These are phyloP conservation scores for Firmiana major DNA, from an alignment of 345 rosid species.

Conservation along the genomic window DNA sequence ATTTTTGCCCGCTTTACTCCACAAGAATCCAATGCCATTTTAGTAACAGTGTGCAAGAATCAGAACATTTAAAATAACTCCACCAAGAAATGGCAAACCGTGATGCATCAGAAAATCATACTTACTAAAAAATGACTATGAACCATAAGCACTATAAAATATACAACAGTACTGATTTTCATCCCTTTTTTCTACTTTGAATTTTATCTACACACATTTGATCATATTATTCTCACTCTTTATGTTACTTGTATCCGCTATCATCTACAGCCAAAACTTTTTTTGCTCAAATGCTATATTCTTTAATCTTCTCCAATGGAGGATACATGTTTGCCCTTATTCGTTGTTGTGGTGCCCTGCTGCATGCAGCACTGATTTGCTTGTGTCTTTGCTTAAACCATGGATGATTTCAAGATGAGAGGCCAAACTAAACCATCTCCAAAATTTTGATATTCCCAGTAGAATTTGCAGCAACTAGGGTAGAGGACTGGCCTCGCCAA, in stretches of 20 bases:
- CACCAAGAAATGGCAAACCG: not conserved
- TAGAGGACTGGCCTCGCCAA: conserved; percentile 80
- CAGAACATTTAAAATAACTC: not conserved
- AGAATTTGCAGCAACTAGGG: conserved; percentile 85
- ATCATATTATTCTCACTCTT: conserved; percentile 11
- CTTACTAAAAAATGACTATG: not conserved
- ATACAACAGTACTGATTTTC: conserved; percentile 22
- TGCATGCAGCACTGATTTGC: not conserved
- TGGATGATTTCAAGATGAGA: not conserved
- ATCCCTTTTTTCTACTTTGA: not conserved
- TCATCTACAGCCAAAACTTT: conserved; percentile 34
- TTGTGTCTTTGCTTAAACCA: not conserved
- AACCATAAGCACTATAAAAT: conserved; percentile 21
- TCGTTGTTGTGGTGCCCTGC: not conserved
- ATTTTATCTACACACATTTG: conserved; percentile 33
- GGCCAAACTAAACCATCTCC: conserved; percentile 61
- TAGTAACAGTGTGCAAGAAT: not conserved
- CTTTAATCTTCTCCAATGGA: conserved; percentile 15
- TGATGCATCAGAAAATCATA: not conserved
- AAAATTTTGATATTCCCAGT: conserved; percentile 81
- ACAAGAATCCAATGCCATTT: not conserved
- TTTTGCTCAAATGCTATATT: conserved; percentile 18
- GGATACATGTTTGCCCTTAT: not conserved
- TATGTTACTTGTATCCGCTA: conserved; percentile 22
- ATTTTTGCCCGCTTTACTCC: not conserved